Evolutionary conservation across 768 basidiomycete species (phyloP).

Genomic region (Suillus lakei): DNA sequence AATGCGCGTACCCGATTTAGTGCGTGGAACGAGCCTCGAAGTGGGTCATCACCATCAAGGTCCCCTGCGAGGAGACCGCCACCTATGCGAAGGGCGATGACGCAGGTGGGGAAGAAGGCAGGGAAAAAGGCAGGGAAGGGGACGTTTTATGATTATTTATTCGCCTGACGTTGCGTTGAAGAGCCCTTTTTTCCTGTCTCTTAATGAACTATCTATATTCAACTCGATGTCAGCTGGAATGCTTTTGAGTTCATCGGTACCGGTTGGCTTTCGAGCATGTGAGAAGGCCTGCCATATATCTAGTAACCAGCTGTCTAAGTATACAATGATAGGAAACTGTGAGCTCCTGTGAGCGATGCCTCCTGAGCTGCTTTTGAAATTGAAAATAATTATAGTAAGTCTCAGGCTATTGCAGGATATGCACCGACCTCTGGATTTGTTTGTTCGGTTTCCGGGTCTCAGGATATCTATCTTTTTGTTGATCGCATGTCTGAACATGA

Average conservation of each 20-base stretch:
- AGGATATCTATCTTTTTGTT: too few species aligned
- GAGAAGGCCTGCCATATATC: neutral
- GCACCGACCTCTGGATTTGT: too few species aligned
- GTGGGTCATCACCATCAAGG: constrained; percentile 58
- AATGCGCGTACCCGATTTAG: constrained; percentile 35
- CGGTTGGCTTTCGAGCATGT: neutral
- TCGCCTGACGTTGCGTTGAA: constrained; percentile 32
- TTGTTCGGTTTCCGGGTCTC: too few species aligned
- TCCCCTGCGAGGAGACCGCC: constrained; percentile 51
- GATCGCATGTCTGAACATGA: too few species aligned
- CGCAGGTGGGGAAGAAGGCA: constrained; percentile 13
- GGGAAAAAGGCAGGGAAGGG: constrained; percentile 19
- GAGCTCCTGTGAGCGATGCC: too few species aligned
- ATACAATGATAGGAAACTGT: neutral
- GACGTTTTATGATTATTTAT: constrained; percentile 52
- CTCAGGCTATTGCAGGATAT: too few species aligned
- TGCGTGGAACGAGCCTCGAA: constrained; percentile 38
- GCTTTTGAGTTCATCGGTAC: neutral
- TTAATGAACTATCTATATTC: neutral
- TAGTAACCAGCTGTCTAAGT: neutral
- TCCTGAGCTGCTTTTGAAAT: too few species aligned
- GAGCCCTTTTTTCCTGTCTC: neutral
- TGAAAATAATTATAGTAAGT: too few species aligned
- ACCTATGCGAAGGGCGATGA: constrained; percentile 16
- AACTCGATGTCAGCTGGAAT: neutral